phyloP scores from a whole-genome alignment of 495 filamentous ascomycete genomes.

The Cercophora scortea region DNA sequence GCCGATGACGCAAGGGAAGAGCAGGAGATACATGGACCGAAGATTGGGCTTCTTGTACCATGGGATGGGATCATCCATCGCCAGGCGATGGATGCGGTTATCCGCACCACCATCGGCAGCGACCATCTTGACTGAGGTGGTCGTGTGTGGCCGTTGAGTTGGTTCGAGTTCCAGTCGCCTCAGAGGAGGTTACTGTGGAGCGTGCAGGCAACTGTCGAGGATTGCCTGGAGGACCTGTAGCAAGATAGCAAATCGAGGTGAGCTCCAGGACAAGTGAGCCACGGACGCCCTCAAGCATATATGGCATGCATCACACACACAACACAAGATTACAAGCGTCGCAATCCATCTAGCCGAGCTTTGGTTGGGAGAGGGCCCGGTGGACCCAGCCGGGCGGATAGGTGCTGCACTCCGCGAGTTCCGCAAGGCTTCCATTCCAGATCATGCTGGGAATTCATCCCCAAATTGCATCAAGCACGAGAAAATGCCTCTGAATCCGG shows the following conservation, averaged over 20 bases:
- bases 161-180: not conserved
- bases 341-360: too few species aligned
- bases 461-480: too few species aligned
- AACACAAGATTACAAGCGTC: too few species aligned
- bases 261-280: not conserved
- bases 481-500: too few species aligned
- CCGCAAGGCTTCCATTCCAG: too few species aligned
- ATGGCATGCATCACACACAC: not conserved
- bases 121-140: slow-evolving; percentile 26
- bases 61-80: slow-evolving; percentile 43
- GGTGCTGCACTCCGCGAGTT: too few species aligned
- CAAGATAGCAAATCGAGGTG: not conserved
- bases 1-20: slow-evolving; percentile 61
- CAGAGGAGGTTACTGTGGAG: not conserved
- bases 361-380: too few species aligned
- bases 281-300: not conserved
- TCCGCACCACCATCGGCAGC: slow-evolving; percentile 22
- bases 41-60: slow-evolving; percentile 62
- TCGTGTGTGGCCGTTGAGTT: not conserved
- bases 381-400: too few species aligned
- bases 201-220: not conserved
- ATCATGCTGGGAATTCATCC: too few species aligned
- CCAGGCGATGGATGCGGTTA: slow-evolving; percentile 46
- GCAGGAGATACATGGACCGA: slow-evolving; percentile 49
- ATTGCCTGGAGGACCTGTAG: not conserved